phyloP scores from a whole-genome alignment of 768 basidiomycete genomes.

The Neoboletus magnificus region DNA sequence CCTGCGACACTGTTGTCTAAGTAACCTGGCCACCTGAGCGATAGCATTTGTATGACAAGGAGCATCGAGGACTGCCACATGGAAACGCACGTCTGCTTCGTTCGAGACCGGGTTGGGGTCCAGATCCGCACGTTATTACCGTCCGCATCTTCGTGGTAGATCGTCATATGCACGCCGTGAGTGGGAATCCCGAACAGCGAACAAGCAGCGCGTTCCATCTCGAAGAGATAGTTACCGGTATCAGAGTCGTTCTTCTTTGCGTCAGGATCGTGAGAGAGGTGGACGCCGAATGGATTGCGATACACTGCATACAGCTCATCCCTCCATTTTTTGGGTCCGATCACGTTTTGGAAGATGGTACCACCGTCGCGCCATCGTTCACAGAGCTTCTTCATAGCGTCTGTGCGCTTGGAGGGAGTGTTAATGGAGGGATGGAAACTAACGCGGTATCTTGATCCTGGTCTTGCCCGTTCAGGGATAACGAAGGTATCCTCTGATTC shows the following conservation, averaged over 20 bases:
- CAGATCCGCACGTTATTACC: conserved; percentile 56
- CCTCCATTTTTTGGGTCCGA: conserved; percentile 80
- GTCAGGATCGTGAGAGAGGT: conserved; percentile 34
- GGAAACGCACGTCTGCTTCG: conserved; percentile 79
- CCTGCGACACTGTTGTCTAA: conserved; percentile 93
- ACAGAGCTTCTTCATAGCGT: conserved; percentile 61
- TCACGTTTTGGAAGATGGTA: conserved; percentile 53
- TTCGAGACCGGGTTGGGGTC: conserved; percentile 82
- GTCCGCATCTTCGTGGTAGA: conserved; percentile 46
- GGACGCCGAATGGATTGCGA: conserved; percentile 58
- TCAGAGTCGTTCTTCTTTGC: conserved; percentile 32
- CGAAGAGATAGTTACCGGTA: conserved; percentile 68
- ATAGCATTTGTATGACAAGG: neutral
- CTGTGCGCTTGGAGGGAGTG: conserved; percentile 57
- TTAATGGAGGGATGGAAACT: conserved; percentile 52
- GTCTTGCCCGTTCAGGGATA: conserved; percentile 33
- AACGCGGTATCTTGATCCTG: conserved; percentile 29
- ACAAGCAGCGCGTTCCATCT: conserved; percentile 87
- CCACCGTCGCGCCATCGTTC: conserved; percentile 71
- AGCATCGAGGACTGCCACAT: neutral
- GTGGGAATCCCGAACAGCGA: conserved; percentile 87
- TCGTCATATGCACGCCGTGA: conserved; percentile 89
- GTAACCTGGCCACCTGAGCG: conserved; percentile 70
- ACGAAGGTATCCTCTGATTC: conserved; percentile 48
- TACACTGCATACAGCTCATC: conserved; percentile 81